These are phyloP conservation scores for Avena sativa DNA, from an alignment of 176 grass and related monocot genomes.

Conservation along the genomic window DNA sequence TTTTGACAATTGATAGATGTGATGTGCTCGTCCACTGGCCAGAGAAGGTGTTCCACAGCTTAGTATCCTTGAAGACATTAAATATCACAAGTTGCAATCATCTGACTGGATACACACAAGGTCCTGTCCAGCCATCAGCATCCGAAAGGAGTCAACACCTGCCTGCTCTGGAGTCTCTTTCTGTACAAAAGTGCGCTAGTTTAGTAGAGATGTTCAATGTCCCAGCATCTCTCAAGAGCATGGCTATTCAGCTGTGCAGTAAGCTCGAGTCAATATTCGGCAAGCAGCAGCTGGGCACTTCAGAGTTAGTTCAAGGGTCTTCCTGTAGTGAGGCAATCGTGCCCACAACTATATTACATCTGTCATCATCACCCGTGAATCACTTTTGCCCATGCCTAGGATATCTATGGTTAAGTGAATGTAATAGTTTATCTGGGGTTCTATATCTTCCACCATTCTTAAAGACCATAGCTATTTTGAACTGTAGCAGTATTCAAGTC, in stretches of 20 bases:
- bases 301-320: not conserved
- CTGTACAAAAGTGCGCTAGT: fast-evolving
- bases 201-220: not conserved
- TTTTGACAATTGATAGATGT: too few species aligned
- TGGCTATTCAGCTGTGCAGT: fast-evolving
- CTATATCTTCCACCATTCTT: too few species aligned
- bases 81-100: fast-evolving
- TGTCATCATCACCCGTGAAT: not conserved
- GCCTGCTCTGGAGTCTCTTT: not conserved
- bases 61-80: not conserved
- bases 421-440: not conserved
- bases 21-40: slow-evolving; percentile 15
- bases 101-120: not conserved
- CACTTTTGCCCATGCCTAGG: not conserved
- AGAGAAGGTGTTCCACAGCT: not conserved
- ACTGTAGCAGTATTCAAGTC: too few species aligned
- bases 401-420: not conserved
- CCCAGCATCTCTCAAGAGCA: not conserved
- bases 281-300: not conserved
- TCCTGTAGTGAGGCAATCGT: not conserved
- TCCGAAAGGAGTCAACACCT: not conserved
- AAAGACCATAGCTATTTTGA: too few species aligned
- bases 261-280: not conserved
- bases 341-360: not conserved
- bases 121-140: not conserved